These are phyloP conservation scores for Eucalyptus sp. DNA, from an alignment of 345 rosid species.

Conservation along the genomic window DNA sequence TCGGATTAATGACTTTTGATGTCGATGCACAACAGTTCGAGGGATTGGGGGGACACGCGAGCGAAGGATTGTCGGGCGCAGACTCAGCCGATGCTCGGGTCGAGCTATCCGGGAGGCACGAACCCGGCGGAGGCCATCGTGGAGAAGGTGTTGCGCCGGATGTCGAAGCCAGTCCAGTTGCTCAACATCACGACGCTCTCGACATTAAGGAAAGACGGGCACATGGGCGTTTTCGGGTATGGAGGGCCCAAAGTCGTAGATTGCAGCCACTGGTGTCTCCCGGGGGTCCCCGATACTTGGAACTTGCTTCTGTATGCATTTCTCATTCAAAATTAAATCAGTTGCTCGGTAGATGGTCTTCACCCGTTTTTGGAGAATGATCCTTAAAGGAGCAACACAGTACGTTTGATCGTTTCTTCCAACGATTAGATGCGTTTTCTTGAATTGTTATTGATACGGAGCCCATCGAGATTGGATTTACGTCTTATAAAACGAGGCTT, in stretches of 20 bases:
- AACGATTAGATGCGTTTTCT: neutral
- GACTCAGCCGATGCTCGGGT: neutral
- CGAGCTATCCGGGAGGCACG: slow-evolving; percentile 4
- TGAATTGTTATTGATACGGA: neutral
- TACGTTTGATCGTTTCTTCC: neutral
- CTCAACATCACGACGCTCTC: slow-evolving; percentile 25
- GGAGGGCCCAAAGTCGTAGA: slow-evolving; percentile 20
- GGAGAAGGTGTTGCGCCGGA: slow-evolving; percentile 4
- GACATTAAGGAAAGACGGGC: slow-evolving; percentile 34
- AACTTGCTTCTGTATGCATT: slow-evolving; percentile 21
- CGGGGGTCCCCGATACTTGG: slow-evolving; percentile 53
- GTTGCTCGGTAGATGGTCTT: neutral
- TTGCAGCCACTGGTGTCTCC: slow-evolving; percentile 56
- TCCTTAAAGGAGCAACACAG: neutral
- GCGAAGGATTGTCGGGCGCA: slow-evolving; percentile 17
- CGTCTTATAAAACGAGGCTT: neutral
- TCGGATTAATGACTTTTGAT: neutral
- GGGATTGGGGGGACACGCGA: neutral
- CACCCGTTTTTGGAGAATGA: neutral
- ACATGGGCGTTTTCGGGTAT: slow-evolving; percentile 17
- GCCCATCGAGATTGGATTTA: neutral
- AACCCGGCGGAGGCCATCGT: slow-evolving; percentile 13
- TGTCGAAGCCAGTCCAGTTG: slow-evolving; percentile 22
- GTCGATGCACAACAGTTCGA: neutral
- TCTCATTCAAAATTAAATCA: neutral